Evolutionary conservation across 768 basidiomycete genomes (phyloP).

Genomic region (Leucosporidium creatinivorum): DNA sequence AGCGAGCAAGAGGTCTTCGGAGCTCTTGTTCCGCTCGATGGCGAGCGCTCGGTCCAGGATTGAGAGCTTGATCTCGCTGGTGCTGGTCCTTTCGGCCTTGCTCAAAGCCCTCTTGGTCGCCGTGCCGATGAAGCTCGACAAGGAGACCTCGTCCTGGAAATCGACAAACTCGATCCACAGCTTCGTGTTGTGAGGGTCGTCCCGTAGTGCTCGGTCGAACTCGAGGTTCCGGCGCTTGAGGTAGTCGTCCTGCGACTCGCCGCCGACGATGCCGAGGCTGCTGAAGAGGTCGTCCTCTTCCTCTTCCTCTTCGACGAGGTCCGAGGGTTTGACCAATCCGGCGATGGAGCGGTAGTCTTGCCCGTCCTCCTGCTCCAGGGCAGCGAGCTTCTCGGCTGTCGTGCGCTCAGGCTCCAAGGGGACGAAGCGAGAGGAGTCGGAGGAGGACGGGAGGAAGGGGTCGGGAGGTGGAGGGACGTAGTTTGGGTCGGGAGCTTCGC

Average conservation of each 20-base stretch:
- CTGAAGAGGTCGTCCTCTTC: conserved; percentile 22
- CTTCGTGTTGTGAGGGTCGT: conserved; percentile 35
- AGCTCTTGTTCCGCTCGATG: conserved; percentile 30
- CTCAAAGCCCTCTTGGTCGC: conserved; percentile 14
- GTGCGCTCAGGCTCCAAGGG: conserved; percentile 14
- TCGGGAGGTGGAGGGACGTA: conserved; percentile 5
- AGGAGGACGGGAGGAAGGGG: background rate
- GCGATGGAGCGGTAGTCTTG: conserved; percentile 36
- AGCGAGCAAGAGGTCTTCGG: conserved; percentile 39
- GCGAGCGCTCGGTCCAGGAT: conserved; percentile 41
- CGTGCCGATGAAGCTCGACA: conserved; percentile 21
- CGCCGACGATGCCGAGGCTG: conserved; percentile 26
- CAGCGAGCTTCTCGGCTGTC: conserved; percentile 1
- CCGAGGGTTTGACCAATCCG: conserved; percentile 22
- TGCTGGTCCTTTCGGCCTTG: conserved; percentile 19
- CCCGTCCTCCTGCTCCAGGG: conserved; percentile 31
- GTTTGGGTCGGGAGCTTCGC: conserved; percentile 1
- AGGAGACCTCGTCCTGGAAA: conserved; percentile 35
- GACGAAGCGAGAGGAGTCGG: conserved; percentile 13
- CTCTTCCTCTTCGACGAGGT: conserved; percentile 12
- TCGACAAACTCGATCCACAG: conserved; percentile 40
- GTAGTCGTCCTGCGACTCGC: conserved; percentile 36
- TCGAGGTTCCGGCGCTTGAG: conserved; percentile 33
- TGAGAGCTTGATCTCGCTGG: conserved; percentile 41
- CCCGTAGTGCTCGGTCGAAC: conserved; percentile 36